Percentiles rank a stretch among this genome's conserved stretches.
Conservation (phyloP, 805 yeast genomes). For the Barnettozyma populi region DNA sequence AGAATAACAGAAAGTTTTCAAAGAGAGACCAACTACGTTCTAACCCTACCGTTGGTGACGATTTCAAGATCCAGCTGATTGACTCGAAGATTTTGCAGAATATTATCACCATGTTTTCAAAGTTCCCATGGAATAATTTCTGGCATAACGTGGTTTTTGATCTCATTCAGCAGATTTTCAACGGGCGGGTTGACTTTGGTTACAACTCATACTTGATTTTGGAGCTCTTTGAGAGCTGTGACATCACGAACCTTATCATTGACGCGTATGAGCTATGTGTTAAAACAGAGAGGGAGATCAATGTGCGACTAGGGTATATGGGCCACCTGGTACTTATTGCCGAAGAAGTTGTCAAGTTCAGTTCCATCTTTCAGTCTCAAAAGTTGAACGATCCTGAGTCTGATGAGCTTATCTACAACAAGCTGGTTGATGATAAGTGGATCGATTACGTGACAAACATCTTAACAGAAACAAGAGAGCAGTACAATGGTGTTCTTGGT, state of each 20-base stretch:
- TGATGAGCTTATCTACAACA: constrained; percentile 23
- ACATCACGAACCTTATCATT: constrained; percentile 58
- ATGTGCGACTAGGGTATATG: constrained; percentile 87
- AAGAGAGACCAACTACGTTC: constrained; percentile 34
- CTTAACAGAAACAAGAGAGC: constrained; percentile 74
- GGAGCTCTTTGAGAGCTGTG: constrained; percentile 56
- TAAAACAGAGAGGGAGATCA: constrained; percentile 53
- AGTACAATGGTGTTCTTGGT: constrained; percentile 83
- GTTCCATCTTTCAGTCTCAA: constrained; percentile 29
- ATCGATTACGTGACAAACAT: constrained; percentile 68
- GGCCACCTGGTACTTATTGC: constrained; percentile 92
- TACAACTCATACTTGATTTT: constrained; percentile 57
- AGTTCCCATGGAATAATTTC: constrained; percentile 79
- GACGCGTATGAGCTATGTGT: constrained; percentile 57
- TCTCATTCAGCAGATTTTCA: constrained; percentile 73
- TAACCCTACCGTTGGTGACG: constrained; percentile 65
- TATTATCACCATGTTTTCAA: constrained; percentile 62
- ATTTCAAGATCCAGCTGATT: constrained; percentile 58
- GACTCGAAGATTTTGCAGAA: constrained; percentile 58
- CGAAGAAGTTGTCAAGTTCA: constrained; percentile 92
- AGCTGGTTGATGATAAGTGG: constrained; percentile 48
- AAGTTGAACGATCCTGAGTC: constrained; percentile 22
- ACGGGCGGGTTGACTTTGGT: constrained; percentile 69
- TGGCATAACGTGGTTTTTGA: constrained; percentile 84
- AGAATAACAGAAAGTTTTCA: not conserved